Base-by-base conservation (phyloP, 1,284 basidiomycete genomes). In the Pyrrhoderma noxium region DNA sequence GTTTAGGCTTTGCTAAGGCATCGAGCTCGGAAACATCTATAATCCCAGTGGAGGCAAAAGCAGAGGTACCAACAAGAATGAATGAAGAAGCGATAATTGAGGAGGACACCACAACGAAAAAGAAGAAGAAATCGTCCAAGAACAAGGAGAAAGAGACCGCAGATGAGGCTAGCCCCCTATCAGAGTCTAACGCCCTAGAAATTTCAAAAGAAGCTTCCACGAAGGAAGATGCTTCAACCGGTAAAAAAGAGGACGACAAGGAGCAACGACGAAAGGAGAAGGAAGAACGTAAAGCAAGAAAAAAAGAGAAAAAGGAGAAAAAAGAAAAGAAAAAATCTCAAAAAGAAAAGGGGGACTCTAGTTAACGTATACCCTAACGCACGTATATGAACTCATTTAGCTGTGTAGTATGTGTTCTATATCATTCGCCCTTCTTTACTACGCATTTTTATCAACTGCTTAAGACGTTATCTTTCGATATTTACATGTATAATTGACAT, bases 81-180 rank as follows among this genome's bases (percentile, higher is more conserved):
- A 16, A 13, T 22, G 37, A 25, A 14, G 21, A 39, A 27, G 4
- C 11, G 21, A 23, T 16, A 8, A n/a, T 25, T 2, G 23, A 16
- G 41, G 34, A 47, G 11, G 49, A 11, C 5, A 31, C 11, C 11
- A 31, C 5, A 25, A 25, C 23, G 42, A 42, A 47, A 22, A 35
- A 36, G n/a, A 45, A 50, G 21, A 45, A 45, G 35, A 54, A 54
- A 42, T 37, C 31, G 23, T 14, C 38, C 19, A 49, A 50, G 25
- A 35, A 31, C 5, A 34, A 42, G n/a, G 39, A 43, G 23, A 48
- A 48, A 23, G 22, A 41, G 34, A 18, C 23, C 1, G 18, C 34
- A 14, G 43, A 47, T 23, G 22, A 34, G 27, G 21, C 16, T 5
- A 34, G 27, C 11, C 27, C 27, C 11, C 27, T 5, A 11, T 5